Percentiles rank a stretch among this genome's conserved stretches.
These are phyloP conservation scores for Firmiana major DNA, from an alignment of 345 rosid species.

Conservation along the genomic window DNA sequence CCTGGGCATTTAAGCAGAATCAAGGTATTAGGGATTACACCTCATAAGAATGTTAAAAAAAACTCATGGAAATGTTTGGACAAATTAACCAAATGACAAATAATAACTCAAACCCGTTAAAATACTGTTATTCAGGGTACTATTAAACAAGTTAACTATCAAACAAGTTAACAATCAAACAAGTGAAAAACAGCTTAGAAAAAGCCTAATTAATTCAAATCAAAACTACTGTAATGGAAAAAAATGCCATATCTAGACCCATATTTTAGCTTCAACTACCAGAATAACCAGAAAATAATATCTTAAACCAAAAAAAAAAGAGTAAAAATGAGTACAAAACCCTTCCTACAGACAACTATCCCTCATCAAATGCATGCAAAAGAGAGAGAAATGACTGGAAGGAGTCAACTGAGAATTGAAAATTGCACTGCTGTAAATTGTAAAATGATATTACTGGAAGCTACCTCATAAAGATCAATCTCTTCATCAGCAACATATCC, in stretches of 20 bases:
- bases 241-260: background rate
- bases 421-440: slow-evolving; percentile 6
- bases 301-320: background rate
- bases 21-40: background rate
- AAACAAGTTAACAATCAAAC: background rate
- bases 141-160: background rate
- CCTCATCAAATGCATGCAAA: background rate
- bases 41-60: background rate
- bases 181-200: background rate
- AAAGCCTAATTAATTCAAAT: background rate
- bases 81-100: background rate
- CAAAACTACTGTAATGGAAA: background rate
- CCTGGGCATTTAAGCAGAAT: slow-evolving; percentile 38
- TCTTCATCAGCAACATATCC: slow-evolving; percentile 63
- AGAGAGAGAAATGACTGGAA: background rate
- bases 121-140: background rate
- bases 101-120: background rate
- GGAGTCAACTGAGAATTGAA: background rate
- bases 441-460: background rate
- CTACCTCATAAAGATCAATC: slow-evolving; percentile 73
- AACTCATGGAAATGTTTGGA: background rate
- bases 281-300: background rate
- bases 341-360: background rate
- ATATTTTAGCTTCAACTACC: background rate
- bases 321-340: background rate